Conservation (phyloP, 306 rosid genomes). For the Malus sieversii region DNA sequence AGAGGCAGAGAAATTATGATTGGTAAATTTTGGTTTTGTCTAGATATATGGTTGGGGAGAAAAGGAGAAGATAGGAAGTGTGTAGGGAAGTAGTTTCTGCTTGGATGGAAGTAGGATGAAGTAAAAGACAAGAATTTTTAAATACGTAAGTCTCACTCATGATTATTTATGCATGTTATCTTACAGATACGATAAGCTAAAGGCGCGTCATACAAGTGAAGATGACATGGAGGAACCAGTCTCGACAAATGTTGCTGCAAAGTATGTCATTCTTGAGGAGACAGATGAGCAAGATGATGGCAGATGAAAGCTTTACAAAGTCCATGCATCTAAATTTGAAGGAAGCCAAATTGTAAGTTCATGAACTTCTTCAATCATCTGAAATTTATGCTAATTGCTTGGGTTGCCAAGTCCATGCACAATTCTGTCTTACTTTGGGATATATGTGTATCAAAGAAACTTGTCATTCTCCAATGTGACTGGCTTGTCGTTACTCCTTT, state of each 20-base stretch:
- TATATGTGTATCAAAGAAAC: neutral
- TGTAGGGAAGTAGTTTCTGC: neutral
- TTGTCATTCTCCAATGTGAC: neutral
- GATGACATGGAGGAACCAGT: conserved; percentile 25
- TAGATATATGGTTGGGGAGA: neutral
- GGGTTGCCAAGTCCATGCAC: neutral
- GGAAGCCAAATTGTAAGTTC: conserved; percentile 25
- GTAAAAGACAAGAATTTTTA: neutral
- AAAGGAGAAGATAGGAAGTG: neutral
- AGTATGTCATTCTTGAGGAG: conserved; percentile 87
- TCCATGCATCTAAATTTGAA: conserved; percentile 14
- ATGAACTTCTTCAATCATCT: neutral
- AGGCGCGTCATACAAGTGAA: conserved; percentile 36
- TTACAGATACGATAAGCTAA: conserved; percentile 71
- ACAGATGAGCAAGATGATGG: conserved; percentile 57
- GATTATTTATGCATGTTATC: neutral
- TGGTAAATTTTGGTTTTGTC: neutral
- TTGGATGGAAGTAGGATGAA: neutral
- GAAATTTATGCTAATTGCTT: neutral
- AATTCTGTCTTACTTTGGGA: neutral
- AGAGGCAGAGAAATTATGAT: neutral
- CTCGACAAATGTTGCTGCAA: conserved; percentile 42
- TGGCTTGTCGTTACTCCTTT: neutral
- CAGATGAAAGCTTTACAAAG: conserved; percentile 23
- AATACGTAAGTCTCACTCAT: neutral